Evolutionary conservation across 345 rosid genomes (phyloP).

Genomic region (Euphorbia lathyris): DNA sequence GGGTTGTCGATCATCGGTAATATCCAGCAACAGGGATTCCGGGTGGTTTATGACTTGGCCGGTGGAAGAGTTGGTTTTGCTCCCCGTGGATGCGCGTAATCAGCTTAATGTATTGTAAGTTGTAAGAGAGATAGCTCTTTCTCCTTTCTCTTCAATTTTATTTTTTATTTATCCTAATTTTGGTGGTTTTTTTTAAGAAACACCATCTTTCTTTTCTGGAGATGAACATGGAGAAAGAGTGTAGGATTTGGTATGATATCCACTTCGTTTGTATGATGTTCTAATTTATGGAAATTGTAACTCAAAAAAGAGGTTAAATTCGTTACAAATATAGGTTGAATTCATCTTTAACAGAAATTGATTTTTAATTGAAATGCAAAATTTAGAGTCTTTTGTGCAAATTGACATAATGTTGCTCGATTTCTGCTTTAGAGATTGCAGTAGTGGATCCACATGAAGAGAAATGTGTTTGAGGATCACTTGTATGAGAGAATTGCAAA

Average conservation of each 20-base stretch:
- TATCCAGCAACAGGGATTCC: constrained; percentile 95
- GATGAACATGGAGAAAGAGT: too few species aligned
- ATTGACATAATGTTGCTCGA: too few species aligned
- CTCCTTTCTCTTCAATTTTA: background rate
- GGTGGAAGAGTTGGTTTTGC: constrained; percentile 82
- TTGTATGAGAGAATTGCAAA: too few species aligned
- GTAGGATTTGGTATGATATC: constrained; percentile 7
- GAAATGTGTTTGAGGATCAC: too few species aligned
- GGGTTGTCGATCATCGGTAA: constrained; percentile 87
- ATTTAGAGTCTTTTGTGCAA: too few species aligned
- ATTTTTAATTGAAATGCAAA: too few species aligned
- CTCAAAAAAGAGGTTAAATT: background rate
- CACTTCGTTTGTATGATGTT: background rate
- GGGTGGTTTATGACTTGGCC: constrained; percentile 72
- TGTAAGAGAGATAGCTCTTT: background rate
- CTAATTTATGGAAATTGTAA: background rate
- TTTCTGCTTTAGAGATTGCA: too few species aligned
- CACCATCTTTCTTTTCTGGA: background rate
- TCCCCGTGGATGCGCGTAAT: constrained; percentile 67
- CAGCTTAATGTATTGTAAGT: background rate
- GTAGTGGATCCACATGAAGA: too few species aligned
- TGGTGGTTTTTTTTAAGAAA: background rate
- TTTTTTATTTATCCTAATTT: background rate
- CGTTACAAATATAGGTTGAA: background rate
- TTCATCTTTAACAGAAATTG: background rate